Base-by-base conservation (phyloP, 148 eudicot genomes). In the Rhododendron ferrugineum region DNA sequence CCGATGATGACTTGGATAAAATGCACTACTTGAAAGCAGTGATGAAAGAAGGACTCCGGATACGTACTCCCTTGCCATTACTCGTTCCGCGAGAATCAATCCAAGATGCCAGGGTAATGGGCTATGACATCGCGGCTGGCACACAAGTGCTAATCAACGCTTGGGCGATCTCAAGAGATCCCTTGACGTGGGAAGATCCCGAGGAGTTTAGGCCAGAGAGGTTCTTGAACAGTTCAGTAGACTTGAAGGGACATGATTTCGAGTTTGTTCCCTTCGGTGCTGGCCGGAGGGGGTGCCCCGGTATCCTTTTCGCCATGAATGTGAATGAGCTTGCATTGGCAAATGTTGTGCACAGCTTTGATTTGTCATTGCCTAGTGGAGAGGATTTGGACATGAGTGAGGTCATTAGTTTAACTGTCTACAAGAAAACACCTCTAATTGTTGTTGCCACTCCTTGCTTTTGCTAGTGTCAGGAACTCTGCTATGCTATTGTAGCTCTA, bases 1-100 rank as follows among this genome's bases (percentile, higher is more conserved):
- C 30, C 8, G 70, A 64, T 0, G 32, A 64, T n/a, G 30, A 64
- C 32, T n/a, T 64, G 13, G 70, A 80, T 20, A 89, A 88, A 74
- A 86, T 92, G 92, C 79, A 26, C 0, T 91, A 88, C 85, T 54
- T 92, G 32, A 92, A 89, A 85, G 91, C 92, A 3, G 92, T 91
- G 32, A 79, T 91, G 79, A 91, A 89, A 49, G 91, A 91, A 82
- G 74, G 86, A 18, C 76, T 91, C 0, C 74, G 90, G 22, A 36
- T 91, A 16, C 90, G 88, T 81, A 87, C 90, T 32, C 84, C 92
- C 11, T 2, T 85, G 8, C 91, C 92, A 0, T 58, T 89, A 47
- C 60, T 87, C 8, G 30, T 81, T 22, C 90, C 90, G 0, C 86
- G 88, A 5, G 54, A 79, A 86, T 74, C 87, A 6, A 85, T 82